phyloP scores from a whole-genome alignment of 2,329 filamentous ascomycete genomes.

The Helminthosporium solani region DNA sequence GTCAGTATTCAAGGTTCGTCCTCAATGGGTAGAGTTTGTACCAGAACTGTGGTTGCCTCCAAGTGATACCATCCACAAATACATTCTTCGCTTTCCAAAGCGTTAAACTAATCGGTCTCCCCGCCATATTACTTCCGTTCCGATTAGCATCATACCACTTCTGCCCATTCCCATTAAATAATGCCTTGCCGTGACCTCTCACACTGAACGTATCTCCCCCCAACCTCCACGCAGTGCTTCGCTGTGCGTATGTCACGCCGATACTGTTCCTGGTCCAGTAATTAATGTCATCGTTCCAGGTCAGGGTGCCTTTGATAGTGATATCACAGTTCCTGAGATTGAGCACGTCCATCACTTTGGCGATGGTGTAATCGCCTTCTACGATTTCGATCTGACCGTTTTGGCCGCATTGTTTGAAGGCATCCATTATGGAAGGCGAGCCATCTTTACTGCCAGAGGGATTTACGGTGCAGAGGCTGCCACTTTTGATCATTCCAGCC shows the following conservation, averaged over 20 bases:
- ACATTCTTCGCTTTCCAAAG: conserved; percentile 51
- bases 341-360: conserved; percentile 29
- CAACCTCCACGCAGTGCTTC: conserved; percentile 25
- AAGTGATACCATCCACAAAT: conserved; percentile 45
- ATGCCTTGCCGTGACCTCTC: conserved; percentile 23
- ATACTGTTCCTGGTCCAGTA: conserved; percentile 28
- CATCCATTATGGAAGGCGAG: conserved; percentile 25
- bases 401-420: conserved; percentile 31
- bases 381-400: conserved; percentile 26
- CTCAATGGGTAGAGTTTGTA: conserved; percentile 1
- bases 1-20: not conserved
- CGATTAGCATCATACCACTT: conserved; percentile 45
- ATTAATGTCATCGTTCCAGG: conserved; percentile 29
- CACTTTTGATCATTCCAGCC: conserved; percentile 26
- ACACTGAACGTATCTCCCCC: conserved; percentile 28
- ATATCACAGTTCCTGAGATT: conserved; percentile 30
- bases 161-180: conserved; percentile 34
- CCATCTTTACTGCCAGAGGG: conserved; percentile 25
- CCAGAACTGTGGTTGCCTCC: conserved; percentile 55
- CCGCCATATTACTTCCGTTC: conserved; percentile 45
- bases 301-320: conserved; percentile 26
- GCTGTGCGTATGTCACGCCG: conserved; percentile 22
- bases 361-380: conserved; percentile 27
- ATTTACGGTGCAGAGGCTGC: conserved; percentile 25
- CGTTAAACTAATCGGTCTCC: conserved; percentile 49